These are phyloP conservation scores for Eurotiales sp. DNA, from an alignment of 2,329 filamentous ascomycete species.

Conservation along the genomic window DNA sequence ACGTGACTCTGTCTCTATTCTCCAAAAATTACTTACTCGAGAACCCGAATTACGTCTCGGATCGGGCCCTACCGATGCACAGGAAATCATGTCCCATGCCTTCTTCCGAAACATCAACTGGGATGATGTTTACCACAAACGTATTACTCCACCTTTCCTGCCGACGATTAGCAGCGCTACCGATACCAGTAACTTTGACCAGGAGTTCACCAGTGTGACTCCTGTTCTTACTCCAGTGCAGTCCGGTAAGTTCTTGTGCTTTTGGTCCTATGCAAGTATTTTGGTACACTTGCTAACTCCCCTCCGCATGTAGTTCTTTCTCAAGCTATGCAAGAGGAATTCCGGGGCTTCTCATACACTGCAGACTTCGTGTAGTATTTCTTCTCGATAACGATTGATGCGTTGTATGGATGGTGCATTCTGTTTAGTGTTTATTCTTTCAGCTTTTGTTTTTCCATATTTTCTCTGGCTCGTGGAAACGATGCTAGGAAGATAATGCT, in stretches of 20 bases:
- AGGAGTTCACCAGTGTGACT: constrained; percentile 96
- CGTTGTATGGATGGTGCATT: constrained; percentile 1
- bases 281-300: constrained; percentile 18
- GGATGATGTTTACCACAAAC: constrained; percentile 98
- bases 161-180: constrained; percentile 87
- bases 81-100: constrained; percentile 97
- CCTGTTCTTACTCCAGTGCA: constrained; percentile 96
- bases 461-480: not conserved
- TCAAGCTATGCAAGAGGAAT: constrained; percentile 99
- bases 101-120: constrained; percentile 98
- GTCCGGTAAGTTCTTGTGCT: constrained; percentile 65
- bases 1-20: constrained; percentile 91
- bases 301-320: constrained; percentile 66
- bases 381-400: not conserved
- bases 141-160: constrained; percentile 81
- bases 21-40: constrained; percentile 93
- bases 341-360: constrained; percentile 97
- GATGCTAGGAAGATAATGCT: constrained; percentile 3
- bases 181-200: constrained; percentile 99
- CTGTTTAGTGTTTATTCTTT: not conserved
- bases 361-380: constrained; percentile 71
- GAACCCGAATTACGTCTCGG: constrained; percentile 91
- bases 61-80: constrained; percentile 91
- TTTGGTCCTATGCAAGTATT: not conserved
- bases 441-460: not conserved